These are phyloP conservation scores for Metarhizium sp. DNA, from an alignment of 2,329 filamentous ascomycete genomes.

Conservation along the genomic window DNA sequence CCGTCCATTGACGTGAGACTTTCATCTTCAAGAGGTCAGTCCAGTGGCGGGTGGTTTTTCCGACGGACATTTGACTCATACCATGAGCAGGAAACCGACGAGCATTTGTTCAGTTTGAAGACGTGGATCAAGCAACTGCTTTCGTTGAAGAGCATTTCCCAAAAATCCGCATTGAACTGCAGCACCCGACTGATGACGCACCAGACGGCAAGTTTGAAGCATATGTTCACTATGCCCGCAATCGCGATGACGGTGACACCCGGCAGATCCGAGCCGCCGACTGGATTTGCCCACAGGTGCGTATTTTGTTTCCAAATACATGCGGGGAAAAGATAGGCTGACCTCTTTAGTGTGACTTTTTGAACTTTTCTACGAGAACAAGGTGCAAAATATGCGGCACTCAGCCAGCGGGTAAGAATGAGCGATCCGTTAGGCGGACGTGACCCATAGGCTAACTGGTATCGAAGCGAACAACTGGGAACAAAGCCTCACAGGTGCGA, in stretches of 20 bases:
- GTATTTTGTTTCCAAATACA: constrained; percentile 2
- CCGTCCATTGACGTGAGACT: constrained; percentile 29
- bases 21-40: constrained; percentile 24
- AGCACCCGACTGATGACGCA: constrained; percentile 26
- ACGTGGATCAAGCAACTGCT: constrained; percentile 27
- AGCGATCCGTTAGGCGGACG: neutral
- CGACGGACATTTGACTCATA: neutral
- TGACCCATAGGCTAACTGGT: neutral
- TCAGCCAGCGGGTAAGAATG: constrained; percentile 18
- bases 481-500: constrained; percentile 35
- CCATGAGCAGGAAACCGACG: constrained; percentile 27
- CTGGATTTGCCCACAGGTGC: constrained; percentile 27
- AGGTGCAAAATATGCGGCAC: constrained; percentile 30
- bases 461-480: constrained; percentile 17
- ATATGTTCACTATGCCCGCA: constrained; percentile 32
- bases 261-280: constrained; percentile 15
- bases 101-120: constrained; percentile 33
- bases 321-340: constrained; percentile 5
- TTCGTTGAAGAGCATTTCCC: constrained; percentile 35
- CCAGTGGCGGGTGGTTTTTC: neutral
- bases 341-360: constrained; percentile 26
- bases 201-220: constrained; percentile 28
- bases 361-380: constrained; percentile 27
- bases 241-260: constrained; percentile 24
- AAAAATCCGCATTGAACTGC: constrained; percentile 26